phyloP scores from a whole-genome alignment of 345 rosid genomes.

The Eucalyptus albens region DNA sequence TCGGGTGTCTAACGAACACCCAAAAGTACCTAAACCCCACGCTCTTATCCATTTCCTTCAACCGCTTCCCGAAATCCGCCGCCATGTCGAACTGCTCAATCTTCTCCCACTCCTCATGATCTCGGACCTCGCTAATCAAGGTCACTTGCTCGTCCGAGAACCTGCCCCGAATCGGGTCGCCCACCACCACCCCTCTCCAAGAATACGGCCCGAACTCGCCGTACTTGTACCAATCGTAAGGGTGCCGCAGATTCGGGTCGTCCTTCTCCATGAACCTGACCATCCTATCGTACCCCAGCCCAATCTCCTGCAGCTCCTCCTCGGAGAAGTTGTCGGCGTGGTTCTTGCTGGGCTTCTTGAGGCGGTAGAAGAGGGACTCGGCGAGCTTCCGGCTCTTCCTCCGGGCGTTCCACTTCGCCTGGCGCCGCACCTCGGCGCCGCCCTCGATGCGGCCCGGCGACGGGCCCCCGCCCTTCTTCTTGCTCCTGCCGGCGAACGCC shows the following conservation, averaged over 20 bases:
- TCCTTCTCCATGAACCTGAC: constrained; percentile 87
- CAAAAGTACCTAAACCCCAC: constrained; percentile 73
- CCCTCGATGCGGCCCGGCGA: constrained; percentile 56
- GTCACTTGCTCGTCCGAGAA: constrained; percentile 73
- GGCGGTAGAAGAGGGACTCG: constrained; percentile 56
- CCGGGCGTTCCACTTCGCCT: constrained; percentile 29
- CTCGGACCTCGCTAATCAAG: constrained; percentile 45
- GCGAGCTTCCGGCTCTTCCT: constrained; percentile 27
- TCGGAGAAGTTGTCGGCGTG: constrained; percentile 78
- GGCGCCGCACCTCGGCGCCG: constrained; percentile 28
- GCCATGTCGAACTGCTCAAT: constrained; percentile 88
- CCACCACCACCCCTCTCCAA: constrained; percentile 94
- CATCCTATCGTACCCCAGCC: constrained; percentile 86
- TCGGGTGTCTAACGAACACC: constrained; percentile 93
- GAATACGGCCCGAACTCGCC: constrained; percentile 95
- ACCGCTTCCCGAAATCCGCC: constrained; percentile 49
- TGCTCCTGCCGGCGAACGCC: constrained; percentile 75
- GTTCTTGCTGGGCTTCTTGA: constrained; percentile 43
- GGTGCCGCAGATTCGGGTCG: constrained; percentile 80
- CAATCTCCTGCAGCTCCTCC: constrained; percentile 66
- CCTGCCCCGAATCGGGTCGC: constrained; percentile 75
- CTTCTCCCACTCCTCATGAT: constrained; percentile 77
- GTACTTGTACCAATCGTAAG: constrained; percentile 84
- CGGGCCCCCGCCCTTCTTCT: constrained; percentile 57
- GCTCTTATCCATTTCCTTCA: constrained; percentile 44